Percentiles rank a stretch among this genome's conserved stretches.
phyloP scores from a whole-genome alignment of 1,284 basidiomycete genomes.

The Vanrija sp. region DNA sequence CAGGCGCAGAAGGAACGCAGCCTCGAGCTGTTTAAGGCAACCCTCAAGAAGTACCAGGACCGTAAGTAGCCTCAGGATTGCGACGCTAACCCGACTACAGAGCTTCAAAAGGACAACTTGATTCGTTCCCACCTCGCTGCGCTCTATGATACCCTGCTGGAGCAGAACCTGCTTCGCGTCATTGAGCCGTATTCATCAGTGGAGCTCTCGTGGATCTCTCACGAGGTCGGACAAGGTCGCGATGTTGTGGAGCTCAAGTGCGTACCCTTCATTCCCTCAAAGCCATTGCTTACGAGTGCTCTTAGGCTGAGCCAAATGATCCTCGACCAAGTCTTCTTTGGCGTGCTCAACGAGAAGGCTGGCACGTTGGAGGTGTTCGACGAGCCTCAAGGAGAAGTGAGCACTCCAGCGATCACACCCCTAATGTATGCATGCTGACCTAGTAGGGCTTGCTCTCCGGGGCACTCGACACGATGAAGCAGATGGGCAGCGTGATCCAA shows the following conservation, averaged over 20 bases:
- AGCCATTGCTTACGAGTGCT: not conserved
- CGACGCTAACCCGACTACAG: constrained; percentile 49
- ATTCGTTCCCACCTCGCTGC: constrained; percentile 90
- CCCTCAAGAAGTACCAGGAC: constrained; percentile 78
- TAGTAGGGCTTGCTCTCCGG: constrained; percentile 52
- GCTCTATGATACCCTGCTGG: constrained; percentile 89
- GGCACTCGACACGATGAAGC: constrained; percentile 80
- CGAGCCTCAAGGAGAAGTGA: constrained; percentile 72
- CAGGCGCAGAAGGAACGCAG: constrained; percentile 88
- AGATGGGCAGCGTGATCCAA: constrained; percentile 87
- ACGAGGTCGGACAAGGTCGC: constrained; percentile 81
- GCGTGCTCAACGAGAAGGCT: constrained; percentile 90
- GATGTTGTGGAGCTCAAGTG: constrained; percentile 93
- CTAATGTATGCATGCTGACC: constrained; percentile 3
- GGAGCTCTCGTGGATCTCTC: constrained; percentile 84
- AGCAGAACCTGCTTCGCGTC: constrained; percentile 90
- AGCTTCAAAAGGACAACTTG: constrained; percentile 87
- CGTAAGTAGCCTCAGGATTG: constrained; percentile 55
- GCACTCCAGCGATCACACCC: constrained; percentile 38
- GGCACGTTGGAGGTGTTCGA: constrained; percentile 90
- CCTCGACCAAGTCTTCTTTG: constrained; percentile 87
- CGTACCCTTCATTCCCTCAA: constrained; percentile 33
- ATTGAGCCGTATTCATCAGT: constrained; percentile 93
- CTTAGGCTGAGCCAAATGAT: constrained; percentile 93
- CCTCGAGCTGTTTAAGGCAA: constrained; percentile 81